Evolutionary conservation across 345 rosid genomes (phyloP).

Genomic region (Pistacia atlantica): DNA sequence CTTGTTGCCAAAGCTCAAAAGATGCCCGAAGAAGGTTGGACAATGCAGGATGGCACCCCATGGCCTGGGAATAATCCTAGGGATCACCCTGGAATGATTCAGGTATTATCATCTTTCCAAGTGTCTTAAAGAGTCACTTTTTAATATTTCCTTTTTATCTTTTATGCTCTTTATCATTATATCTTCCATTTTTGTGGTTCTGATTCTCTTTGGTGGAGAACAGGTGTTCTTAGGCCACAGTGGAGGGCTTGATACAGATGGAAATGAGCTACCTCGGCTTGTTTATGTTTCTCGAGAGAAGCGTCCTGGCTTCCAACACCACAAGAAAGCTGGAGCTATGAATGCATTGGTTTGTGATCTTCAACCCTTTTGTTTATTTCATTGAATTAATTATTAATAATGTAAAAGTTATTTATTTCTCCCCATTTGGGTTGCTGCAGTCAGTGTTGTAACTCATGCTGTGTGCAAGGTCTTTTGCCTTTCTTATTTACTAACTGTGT

Average conservation of each 20-base stretch:
- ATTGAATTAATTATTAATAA: neutral
- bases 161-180: constrained; percentile 11
- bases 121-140: neutral
- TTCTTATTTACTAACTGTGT: constrained; percentile 20
- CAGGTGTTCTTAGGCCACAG: constrained; percentile 99
- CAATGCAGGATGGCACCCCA: constrained; percentile 99
- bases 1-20: constrained; percentile 98
- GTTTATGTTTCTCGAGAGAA: constrained; percentile 99
- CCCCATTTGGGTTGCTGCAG: constrained; percentile 12
- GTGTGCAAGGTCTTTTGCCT: neutral
- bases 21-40: constrained; percentile 99
- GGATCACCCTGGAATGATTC: constrained; percentile 99
- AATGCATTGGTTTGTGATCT: constrained; percentile 86
- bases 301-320: constrained; percentile 99
- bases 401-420: neutral
- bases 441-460: neutral
- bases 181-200: constrained; percentile 2
- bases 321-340: constrained; percentile 99
- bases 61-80: constrained; percentile 99
- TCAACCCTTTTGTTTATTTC: constrained; percentile 7
- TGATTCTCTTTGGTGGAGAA: constrained; percentile 10
- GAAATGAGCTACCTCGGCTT: constrained; percentile 98
- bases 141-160: neutral
- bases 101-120: constrained; percentile 42
- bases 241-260: constrained; percentile 97